Conservation (phyloP, 108 stramenopile genomes). For the Fragilariopsis cylindrus region DNA sequence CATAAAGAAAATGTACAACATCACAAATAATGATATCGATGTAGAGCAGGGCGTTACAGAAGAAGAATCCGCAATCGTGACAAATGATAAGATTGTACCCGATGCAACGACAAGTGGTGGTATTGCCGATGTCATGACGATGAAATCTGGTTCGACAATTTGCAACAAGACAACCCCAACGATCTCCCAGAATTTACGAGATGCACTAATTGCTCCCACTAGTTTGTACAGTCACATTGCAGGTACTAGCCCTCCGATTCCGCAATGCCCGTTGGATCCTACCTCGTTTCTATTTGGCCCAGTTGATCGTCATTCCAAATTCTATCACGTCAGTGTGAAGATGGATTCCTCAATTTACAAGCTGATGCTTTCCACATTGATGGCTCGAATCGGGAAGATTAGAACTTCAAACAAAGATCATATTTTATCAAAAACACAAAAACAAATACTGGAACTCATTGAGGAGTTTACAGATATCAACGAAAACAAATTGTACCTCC, state of each 20-base stretch:
- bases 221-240: constrained; percentile 39
- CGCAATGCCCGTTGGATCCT: constrained; percentile 42
- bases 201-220: constrained; percentile 16
- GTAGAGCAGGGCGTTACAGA: neutral
- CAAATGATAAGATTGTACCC: neutral
- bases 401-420: neutral
- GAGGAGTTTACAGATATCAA: constrained; percentile 10
- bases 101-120: constrained; percentile 11
- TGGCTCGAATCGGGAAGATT: constrained; percentile 20
- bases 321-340: constrained; percentile 9
- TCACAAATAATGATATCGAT: neutral
- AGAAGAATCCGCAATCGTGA: neutral
- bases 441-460: constrained; percentile 8
- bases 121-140: constrained; percentile 7
- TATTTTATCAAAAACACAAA: neutral
- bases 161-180: neutral
- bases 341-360: constrained; percentile 16
- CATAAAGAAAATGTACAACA: neutral
- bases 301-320: constrained; percentile 29
- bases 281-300: constrained; percentile 34
- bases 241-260: constrained; percentile 41
- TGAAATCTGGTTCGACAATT: neutral
- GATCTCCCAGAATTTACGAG: neutral
- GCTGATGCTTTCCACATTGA: constrained; percentile 22
- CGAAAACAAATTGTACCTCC: constrained; percentile 14